phyloP scores from a whole-genome alignment of 2,329 filamentous ascomycete genomes.

The Stagonosporopsis cucurbitacearum region DNA sequence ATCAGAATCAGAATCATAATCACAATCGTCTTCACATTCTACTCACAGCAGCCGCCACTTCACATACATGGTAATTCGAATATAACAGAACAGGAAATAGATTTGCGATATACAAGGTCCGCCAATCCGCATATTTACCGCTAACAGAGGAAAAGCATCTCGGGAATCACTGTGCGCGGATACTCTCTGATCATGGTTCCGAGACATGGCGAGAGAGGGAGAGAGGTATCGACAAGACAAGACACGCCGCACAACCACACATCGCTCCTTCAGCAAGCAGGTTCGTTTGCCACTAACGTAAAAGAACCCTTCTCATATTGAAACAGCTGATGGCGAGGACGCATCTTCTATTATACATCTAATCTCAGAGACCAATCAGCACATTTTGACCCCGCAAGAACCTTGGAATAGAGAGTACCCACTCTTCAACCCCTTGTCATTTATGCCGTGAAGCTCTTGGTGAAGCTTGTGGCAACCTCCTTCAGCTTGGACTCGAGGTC shows the following conservation, averaged over 20 bases:
- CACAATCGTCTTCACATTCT: no score
- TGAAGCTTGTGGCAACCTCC: constrained; percentile 79
- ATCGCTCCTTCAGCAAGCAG: not conserved
- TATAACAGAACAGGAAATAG: constrained; percentile 27
- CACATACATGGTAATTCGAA: no score
- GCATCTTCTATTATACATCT: constrained; percentile 52
- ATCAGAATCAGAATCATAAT: no score
- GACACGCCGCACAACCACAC: constrained; percentile 15
- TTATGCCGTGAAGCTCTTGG: constrained; percentile 80
- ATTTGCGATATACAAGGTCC: constrained; percentile 39
- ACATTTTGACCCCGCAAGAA: constrained; percentile 46
- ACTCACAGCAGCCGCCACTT: no score
- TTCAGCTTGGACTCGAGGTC: constrained; percentile 84
- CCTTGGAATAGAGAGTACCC: constrained; percentile 46
- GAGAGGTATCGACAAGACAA: not conserved
- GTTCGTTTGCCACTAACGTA: constrained; percentile 27
- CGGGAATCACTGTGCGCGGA: constrained; percentile 4
- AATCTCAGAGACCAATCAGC: constrained; percentile 49
- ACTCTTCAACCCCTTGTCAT: constrained; percentile 41
- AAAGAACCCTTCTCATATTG: constrained; percentile 47
- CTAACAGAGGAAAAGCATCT: constrained; percentile 37
- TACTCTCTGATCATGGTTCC: no score
- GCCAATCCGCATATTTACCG: constrained; percentile 33
- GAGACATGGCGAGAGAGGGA: not conserved
- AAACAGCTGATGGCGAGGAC: constrained; percentile 49